Evolutionary conservation across 805 yeast genomes (phyloP).

Genomic region (Cyberlindnera xishuangbannaensis): DNA sequence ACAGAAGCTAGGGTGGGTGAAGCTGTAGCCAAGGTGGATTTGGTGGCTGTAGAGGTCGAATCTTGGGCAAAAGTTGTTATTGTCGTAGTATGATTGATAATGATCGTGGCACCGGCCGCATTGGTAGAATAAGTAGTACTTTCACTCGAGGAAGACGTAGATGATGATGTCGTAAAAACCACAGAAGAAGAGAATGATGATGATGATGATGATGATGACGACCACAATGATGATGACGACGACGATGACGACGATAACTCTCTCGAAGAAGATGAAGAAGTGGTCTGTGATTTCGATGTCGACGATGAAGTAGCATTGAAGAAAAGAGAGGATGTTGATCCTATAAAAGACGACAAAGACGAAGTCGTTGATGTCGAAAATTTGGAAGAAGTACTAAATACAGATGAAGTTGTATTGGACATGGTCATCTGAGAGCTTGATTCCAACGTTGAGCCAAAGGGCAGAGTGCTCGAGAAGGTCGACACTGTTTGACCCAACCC

Average conservation of each 20-base stretch:
- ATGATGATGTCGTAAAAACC: slow-evolving; percentile 3
- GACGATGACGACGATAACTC: not conserved
- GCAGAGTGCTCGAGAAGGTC: too few species aligned
- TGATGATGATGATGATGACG: slow-evolving; percentile 4
- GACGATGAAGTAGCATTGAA: not conserved
- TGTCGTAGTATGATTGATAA: slow-evolving; percentile 20
- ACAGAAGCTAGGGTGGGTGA: slow-evolving; percentile 16
- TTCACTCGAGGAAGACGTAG: slow-evolving; percentile 8
- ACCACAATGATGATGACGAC: slow-evolving; percentile 1
- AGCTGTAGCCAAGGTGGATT: slow-evolving; percentile 21
- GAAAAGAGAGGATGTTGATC: slow-evolving; percentile 1
- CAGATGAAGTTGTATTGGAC: too few species aligned
- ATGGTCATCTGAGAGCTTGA: too few species aligned
- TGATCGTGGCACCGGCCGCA: slow-evolving; percentile 14
- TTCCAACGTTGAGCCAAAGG: too few species aligned
- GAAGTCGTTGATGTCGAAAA: not conserved
- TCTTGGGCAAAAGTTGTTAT: slow-evolving; percentile 5
- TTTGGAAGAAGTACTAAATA: not conserved
- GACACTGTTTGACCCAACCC: slow-evolving; percentile 1
- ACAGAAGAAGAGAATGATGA: slow-evolving; percentile 3
- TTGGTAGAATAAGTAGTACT: slow-evolving; percentile 7
- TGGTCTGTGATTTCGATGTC: not conserved
- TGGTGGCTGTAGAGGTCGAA: slow-evolving; percentile 21
- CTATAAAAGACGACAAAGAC: not conserved
- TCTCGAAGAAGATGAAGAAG: slow-evolving; percentile 1